These are phyloP conservation scores for Phytopythium helicoides DNA, from an alignment of 352 stramenopile species.

Conservation along the genomic window DNA sequence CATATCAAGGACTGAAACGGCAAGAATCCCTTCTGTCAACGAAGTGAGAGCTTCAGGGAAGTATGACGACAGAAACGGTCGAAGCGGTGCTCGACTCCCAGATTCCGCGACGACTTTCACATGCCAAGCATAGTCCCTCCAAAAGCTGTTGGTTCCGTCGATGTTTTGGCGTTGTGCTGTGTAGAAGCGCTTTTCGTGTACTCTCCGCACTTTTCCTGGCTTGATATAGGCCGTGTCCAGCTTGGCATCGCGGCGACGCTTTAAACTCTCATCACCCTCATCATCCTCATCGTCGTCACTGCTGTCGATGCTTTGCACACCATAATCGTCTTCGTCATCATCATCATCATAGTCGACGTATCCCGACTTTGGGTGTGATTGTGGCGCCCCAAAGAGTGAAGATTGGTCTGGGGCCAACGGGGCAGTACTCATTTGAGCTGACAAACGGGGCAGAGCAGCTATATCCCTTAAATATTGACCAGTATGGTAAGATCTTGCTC, in stretches of 20 bases:
- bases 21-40: constrained; percentile 54
- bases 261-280: background rate
- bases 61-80: constrained; percentile 50
- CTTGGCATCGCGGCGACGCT: constrained; percentile 5
- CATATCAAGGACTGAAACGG: no score
- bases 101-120: no score
- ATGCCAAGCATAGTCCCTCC: constrained; percentile 48
- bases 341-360: background rate
- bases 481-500: no score
- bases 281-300: constrained; percentile 12
- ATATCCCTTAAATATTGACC: no score
- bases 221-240: constrained; percentile 25
- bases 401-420: no score
- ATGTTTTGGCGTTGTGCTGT: no score
- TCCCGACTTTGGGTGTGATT: no score
- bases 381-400: constrained; percentile 13
- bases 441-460: no score
- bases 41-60: constrained; percentile 46
- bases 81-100: no score
- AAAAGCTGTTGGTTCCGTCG: constrained; percentile 54
- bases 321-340: constrained; percentile 3
- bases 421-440: no score
- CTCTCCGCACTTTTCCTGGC: constrained; percentile 40
- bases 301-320: constrained; percentile 10
- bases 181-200: constrained; percentile 41